Conservation (phyloP, 371 early-diverging fungal species). For the Mortierella sp. region DNA sequence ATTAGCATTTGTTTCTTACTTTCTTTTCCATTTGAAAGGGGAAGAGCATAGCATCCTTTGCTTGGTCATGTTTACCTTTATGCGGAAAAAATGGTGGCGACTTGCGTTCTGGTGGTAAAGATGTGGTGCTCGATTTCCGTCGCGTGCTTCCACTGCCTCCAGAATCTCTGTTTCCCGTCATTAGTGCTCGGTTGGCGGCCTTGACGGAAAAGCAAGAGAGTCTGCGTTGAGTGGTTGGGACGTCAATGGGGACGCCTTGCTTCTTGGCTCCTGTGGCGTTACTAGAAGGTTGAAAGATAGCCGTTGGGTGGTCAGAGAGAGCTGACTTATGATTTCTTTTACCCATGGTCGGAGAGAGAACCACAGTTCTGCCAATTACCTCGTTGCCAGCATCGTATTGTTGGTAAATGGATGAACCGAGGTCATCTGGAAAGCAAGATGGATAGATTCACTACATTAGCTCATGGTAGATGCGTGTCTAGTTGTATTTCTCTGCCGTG, state of each 20-base stretch:
- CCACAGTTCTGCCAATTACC: background rate
- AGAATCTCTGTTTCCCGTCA: conserved; percentile 42
- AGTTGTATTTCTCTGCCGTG: too few relatives aligned
- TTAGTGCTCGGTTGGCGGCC: conserved; percentile 37
- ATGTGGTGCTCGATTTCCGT: conserved; percentile 35
- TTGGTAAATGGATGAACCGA: too few relatives aligned
- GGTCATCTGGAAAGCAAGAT: too few relatives aligned
- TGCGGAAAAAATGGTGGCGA: conserved; percentile 24
- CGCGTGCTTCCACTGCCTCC: conserved; percentile 24
- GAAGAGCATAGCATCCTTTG: too few relatives aligned
- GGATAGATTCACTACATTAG: too few relatives aligned
- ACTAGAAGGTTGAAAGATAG: background rate
- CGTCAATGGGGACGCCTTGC: conserved; percentile 35
- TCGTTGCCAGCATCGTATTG: too few relatives aligned
- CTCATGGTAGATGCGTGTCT: too few relatives aligned
- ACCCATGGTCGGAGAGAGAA: background rate
- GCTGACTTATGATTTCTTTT: background rate
- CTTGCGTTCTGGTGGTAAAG: conserved; percentile 25
- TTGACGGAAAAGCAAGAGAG: conserved; percentile 39
- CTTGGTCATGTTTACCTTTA: too few relatives aligned
- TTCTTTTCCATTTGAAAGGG: too few relatives aligned
- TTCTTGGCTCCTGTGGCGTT: conserved; percentile 20
- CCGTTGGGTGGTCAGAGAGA: too few relatives aligned
- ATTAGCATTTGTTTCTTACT: too few relatives aligned
- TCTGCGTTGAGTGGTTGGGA: conserved; percentile 44